Evolutionary conservation across 2,329 filamentous ascomycete genomes (phyloP), one percentile per base, ranked within the genome.

Genomic region (Nannizzia gypsea): DNA sequence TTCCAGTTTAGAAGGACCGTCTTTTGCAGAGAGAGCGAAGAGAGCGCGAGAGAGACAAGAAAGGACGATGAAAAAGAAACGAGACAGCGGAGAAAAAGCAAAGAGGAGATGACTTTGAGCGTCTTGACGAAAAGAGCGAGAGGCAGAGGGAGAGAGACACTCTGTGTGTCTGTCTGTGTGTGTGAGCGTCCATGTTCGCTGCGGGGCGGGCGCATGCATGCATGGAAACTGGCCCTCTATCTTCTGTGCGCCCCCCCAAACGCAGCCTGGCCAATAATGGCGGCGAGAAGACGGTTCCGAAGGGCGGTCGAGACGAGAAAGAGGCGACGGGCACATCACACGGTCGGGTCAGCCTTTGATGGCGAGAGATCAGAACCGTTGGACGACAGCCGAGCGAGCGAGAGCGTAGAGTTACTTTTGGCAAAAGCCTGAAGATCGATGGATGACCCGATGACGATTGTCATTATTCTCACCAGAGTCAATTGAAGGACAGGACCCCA

Each of bases 171-270:
- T 31, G 9, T 13, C 31, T 36, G 31, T 52, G 46, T 28, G 24
- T 50, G 11, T 52, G n/a, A n/a, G n/a, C n/a, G 24, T 26, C n/a
- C 26, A 31, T 52, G 48, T 52, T 52, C 48, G 48, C 22, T 28
- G 48, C 48, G 48, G 48, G 48, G 48, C 48, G 48, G 48, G 48
- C 48, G 48, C 48, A 52, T 52, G 48, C 48, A 52, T 52, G 48
- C 48, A 52, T 31, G 20, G 48, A 24, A 52, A 52, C 48, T 52
- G 28, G 48, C 9, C 11, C 48, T 13, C 48, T 26, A 17, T 48
- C 22, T 36, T n/a, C 38, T 42, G 38, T 42, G 38, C 38, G n/a
- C 38, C 38, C 38, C 38, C 36, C 15, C 15, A 17, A 42, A 15
- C n/a, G 22, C 11, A 28, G 13, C 11, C 48, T 52, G 48, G 22